Evolutionary conservation across 148 eudicot species (phyloP), one percentile per base, ranked within the genome.

Genomic region (Fallopia convolvulus): DNA sequence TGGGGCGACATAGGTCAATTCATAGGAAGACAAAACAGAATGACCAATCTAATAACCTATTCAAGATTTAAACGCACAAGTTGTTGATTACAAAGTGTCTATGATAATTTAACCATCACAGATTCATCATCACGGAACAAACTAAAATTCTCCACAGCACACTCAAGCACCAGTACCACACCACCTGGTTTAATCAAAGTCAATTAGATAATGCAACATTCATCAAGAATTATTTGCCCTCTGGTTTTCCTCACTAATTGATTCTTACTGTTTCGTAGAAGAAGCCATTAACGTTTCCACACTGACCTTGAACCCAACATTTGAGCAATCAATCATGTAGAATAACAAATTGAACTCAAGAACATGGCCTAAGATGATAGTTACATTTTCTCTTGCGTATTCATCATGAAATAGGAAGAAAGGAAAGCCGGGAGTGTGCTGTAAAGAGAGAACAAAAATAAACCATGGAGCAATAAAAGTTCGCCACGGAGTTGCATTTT

Each of bases 1-100:
- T 48, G 18, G 32, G 60, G 33, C n/a, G 56, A 74, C 53, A 74
- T 50, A 36, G 72, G 55, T 74, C 76, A 74, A 72, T 72, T 42
- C 70, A 61, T 61, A 61, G 70, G 36, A 68, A 68, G 72, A 68
- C 72, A 68, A 15, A 33, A 68, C 6, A 68, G 20, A 39, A 68
- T 39, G 44, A 14, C 44, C 42, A 68, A 33, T 68, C 72, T 39
- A 68, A 68, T 36, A 33, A 23, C 1, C 30, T 30, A 63, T 17
- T 46, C 46, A 39, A 68, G 21, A 6, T 39, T 36, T 32, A 15
- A 68, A 15, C 42, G 42, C 72, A 15, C 72, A 68, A 68, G 21
- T 68, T 68, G 8, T 17, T 17, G 39, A 39, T 36, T 33, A 68
- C 39, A 3, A 33, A 68, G 15, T 33, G 10, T 36, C 44, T 36